Conservation (phyloP, 129 eudicot genomes). For the Lonicera japonica region DNA sequence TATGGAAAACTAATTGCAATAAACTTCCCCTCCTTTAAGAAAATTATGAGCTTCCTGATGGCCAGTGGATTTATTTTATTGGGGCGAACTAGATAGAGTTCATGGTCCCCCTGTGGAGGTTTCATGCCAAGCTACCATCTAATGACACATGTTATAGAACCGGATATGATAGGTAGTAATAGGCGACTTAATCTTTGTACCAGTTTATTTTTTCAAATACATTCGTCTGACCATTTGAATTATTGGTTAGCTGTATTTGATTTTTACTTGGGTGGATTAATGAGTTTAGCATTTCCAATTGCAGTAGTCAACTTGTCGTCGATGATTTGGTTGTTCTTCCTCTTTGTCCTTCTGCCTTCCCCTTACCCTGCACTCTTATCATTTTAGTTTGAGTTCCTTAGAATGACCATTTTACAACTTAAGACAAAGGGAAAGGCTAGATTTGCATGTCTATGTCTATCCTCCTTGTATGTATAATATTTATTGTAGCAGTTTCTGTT, state of each 20-base stretch:
- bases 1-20: too few species aligned
- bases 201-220: not conserved
- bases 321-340: not conserved
- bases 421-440: too few species aligned
- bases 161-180: too few species aligned
- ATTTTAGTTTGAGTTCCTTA: too few species aligned
- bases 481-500: too few species aligned
- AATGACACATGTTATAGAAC: not conserved
- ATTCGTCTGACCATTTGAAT: not conserved
- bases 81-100: not conserved
- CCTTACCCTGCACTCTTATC: too few species aligned
- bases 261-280: not conserved
- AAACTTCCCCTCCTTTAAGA: too few species aligned
- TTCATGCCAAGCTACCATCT: not conserved
- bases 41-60: not conserved
- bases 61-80: not conserved
- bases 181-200: not conserved
- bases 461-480: too few species aligned
- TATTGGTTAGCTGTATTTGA: not conserved
- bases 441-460: too few species aligned
- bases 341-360: too few species aligned
- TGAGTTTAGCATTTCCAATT: not conserved
- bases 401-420: too few species aligned
- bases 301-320: not conserved
- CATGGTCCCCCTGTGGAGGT: not conserved